A percentile compares a stretch with the other conserved stretches of the same genome.
Evolutionary conservation across 345 rosid genomes (phyloP).

Genomic region (Brassica rapa): DNA sequence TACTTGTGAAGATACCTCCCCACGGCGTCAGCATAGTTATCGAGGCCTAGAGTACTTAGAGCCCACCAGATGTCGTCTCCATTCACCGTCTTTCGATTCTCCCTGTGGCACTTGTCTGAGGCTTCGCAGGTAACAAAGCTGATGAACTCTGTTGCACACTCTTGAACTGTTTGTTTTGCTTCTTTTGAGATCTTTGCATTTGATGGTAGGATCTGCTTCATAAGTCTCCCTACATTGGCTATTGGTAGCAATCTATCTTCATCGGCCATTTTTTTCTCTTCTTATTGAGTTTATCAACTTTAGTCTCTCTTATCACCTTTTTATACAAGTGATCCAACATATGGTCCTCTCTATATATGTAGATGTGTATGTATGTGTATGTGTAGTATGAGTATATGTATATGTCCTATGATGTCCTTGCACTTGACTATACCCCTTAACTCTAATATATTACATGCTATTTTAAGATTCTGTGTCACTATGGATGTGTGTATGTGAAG

Average conservation of each 20-base stretch:
- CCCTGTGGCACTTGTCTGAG: constrained; percentile 76
- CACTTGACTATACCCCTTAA: constrained; percentile 26
- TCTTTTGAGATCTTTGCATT: constrained; percentile 81
- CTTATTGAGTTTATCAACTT: not conserved
- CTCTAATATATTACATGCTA: constrained; percentile 22
- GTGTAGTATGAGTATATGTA: constrained; percentile 19
- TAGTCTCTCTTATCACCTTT: constrained; percentile 37
- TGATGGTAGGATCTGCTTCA: constrained; percentile 76
- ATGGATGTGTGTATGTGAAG: constrained; percentile 25
- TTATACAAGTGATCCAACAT: constrained; percentile 35
- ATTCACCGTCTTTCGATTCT: constrained; percentile 82
- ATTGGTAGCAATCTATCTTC: constrained; percentile 71
- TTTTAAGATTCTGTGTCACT: constrained; percentile 29
- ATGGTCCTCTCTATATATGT: constrained; percentile 26
- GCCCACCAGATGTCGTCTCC: constrained; percentile 93
- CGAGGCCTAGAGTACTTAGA: constrained; percentile 72
- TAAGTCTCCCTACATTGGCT: constrained; percentile 76
- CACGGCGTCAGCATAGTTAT: constrained; percentile 65
- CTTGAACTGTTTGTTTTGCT: constrained; percentile 81
- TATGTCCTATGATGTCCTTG: constrained; percentile 17
- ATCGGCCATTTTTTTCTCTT: constrained; percentile 48
- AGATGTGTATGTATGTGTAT: constrained; percentile 20
- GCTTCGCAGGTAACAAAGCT: constrained; percentile 90
- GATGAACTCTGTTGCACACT: constrained; percentile 80
- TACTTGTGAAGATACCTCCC: constrained; percentile 61